Evolutionary conservation across 2,329 filamentous ascomycete species (phyloP).

Genomic region (Diaporthe citriasiana): DNA sequence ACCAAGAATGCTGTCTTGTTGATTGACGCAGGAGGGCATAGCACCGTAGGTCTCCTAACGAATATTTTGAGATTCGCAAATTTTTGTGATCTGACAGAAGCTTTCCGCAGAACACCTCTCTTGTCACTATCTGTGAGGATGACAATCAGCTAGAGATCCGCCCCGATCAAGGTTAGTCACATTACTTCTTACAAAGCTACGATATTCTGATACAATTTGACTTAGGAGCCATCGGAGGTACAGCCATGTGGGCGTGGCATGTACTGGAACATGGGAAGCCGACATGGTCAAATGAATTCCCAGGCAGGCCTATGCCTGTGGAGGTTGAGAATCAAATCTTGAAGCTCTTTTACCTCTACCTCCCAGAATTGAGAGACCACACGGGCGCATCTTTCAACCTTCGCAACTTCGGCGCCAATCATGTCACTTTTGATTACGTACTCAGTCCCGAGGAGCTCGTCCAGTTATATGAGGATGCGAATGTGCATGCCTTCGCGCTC

Average conservation of each 20-base stretch:
- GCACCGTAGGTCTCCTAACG: neutral
- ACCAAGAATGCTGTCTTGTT: neutral
- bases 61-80: no score
- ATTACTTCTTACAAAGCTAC: neutral
- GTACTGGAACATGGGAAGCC: neutral
- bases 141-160: neutral
- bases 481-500: neutral
- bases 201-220: neutral
- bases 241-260: neutral
- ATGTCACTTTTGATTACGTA: accelerated
- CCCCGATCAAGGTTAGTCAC: neutral
- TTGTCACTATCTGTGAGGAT: neutral
- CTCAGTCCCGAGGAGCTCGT: neutral
- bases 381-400: neutral
- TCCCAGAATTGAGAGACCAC: neutral
- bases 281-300: accelerated
- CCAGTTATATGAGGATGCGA: neutral
- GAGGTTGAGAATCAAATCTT: neutral
- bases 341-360: neutral
- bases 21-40: conserved; percentile 6
- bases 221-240: neutral
- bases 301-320: neutral
- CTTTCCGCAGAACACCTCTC: neutral
- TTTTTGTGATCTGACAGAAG: neutral
- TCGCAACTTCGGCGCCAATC: neutral